phyloP scores from a whole-genome alignment of 2,329 filamentous ascomycete genomes.

The Fusarium sp. region DNA sequence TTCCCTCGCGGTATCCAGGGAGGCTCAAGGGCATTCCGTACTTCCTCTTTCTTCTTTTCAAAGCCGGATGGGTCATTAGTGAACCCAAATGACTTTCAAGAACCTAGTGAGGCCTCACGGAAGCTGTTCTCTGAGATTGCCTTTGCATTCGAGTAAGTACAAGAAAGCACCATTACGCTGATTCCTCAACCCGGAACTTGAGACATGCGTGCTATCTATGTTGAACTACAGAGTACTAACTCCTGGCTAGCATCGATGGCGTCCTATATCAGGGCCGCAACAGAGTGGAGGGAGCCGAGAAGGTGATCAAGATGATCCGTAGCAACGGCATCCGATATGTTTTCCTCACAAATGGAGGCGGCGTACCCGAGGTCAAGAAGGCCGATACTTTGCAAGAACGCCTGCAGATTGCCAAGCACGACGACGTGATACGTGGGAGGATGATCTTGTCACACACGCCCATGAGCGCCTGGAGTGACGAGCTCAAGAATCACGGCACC shows the following conservation, averaged over 20 bases:
- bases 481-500: slow-evolving; percentile 58
- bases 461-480: slow-evolving; percentile 69
- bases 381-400: slow-evolving; percentile 49
- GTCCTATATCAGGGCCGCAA: slow-evolving; percentile 88
- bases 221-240: slow-evolving; percentile 12
- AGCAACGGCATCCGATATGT: slow-evolving; percentile 87
- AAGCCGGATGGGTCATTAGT: slow-evolving; percentile 39
- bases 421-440: slow-evolving; percentile 49
- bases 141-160: slow-evolving; percentile 53
- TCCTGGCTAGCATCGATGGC: slow-evolving; percentile 77
- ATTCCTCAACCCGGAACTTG: neutral
- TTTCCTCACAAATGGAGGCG: slow-evolving; percentile 94
- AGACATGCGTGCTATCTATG: neutral
- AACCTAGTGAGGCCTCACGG: slow-evolving; percentile 35
- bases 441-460: slow-evolving; percentile 89
- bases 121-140: slow-evolving; percentile 49
- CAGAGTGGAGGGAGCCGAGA: slow-evolving; percentile 81
- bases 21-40: slow-evolving; percentile 20
- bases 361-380: slow-evolving; percentile 74
- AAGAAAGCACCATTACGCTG: neutral
- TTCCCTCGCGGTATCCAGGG: slow-evolving; percentile 7
- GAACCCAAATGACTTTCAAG: slow-evolving; percentile 33
- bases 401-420: slow-evolving; percentile 46
- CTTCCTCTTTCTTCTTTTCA: slow-evolving; percentile 23
- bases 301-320: slow-evolving; percentile 80